phyloP scores from a whole-genome alignment of 441 rosid species.

The Macaranga tanarius region DNA sequence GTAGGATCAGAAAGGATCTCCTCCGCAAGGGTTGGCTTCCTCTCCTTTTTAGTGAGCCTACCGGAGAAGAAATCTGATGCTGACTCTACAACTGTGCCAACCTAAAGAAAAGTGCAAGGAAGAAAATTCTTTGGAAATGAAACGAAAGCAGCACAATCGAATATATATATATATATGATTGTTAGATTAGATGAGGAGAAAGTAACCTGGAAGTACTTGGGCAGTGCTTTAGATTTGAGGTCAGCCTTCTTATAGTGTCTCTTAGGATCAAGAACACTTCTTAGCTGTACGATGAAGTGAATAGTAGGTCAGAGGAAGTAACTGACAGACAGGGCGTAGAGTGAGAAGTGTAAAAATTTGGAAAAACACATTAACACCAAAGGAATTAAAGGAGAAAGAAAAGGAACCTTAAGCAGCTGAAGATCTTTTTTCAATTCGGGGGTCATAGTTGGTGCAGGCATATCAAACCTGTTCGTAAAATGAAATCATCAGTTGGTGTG shows the following conservation, averaged over 20 bases:
- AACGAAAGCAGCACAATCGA: neutral
- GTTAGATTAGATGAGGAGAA: slow-evolving; percentile 4
- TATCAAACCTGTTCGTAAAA: slow-evolving; percentile 61
- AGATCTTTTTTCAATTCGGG: slow-evolving; percentile 87
- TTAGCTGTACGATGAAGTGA: slow-evolving; percentile 48
- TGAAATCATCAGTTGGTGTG: neutral
- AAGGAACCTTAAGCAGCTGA: slow-evolving; percentile 78
- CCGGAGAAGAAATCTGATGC: slow-evolving; percentile 58
- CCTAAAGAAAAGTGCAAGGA: slow-evolving; percentile 38
- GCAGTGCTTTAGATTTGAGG: slow-evolving; percentile 50
- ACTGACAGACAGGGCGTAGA: no score
- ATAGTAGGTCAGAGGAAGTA: neutral
- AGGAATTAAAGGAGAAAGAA: no score
- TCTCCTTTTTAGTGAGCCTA: slow-evolving; percentile 80
- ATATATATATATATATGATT: neutral
- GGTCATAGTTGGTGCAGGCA: slow-evolving; percentile 88
- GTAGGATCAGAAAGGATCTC: slow-evolving; percentile 66
- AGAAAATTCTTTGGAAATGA: neutral
- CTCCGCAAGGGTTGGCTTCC: slow-evolving; percentile 73
- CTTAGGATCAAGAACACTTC: slow-evolving; percentile 75
- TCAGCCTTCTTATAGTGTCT: slow-evolving; percentile 77
- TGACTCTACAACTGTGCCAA: slow-evolving; percentile 78
- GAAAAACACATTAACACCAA: no score
- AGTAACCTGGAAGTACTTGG: slow-evolving; percentile 88
- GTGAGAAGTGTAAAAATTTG: no score